Evolutionary conservation across 176 grass and related monocot species (phyloP), one percentile per base, ranked within the genome.

Genomic region (Elaeis guineensis): DNA sequence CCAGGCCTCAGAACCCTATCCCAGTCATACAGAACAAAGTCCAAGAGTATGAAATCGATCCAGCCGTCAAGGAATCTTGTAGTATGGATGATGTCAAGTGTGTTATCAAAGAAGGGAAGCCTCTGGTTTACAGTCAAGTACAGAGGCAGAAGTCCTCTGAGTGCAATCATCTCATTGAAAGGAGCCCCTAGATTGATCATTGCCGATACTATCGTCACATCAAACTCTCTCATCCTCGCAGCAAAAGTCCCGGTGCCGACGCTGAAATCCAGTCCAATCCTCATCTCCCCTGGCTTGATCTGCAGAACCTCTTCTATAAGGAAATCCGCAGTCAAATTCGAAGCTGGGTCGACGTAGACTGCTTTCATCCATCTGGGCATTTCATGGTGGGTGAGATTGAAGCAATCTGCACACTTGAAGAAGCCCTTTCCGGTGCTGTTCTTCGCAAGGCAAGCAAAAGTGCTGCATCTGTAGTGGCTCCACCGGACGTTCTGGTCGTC

Each of bases 41-140:
- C 78, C 57, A 80, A 20, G 15, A 69, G 52, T 16, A 74, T 51
- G 26, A 74, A 50, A 32, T 74, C 78, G 5, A 80, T 80, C 78
- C 78, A 80, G 9, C 78, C 78, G 20, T 80, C 78, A 22, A 80
- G 70, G 48, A 80, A 63, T 50, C 70, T 59, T 1, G 70, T 69
- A 11, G 78, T 74, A 51, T 74, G 78, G 48, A 80, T 80, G 25
- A 80, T 80, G 25, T 80, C 78, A 5, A 80, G 78, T 1, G 78
- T 80, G 70, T 80, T 80, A 58, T 80, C 78, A 12, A 80, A 80
- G 78, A 80, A 80, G 17, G 78, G 78, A 16, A 80, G 51, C 57
- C 78, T 63, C 57, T 74, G 71, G 57, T 74, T 74, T 8, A 80
- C 44, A 0, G 78, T 69, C 48, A 74, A 19, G 57, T 80, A 80